phyloP scores from a whole-genome alignment of 139 green algal genomes.

The Pleodorina starrii region DNA sequence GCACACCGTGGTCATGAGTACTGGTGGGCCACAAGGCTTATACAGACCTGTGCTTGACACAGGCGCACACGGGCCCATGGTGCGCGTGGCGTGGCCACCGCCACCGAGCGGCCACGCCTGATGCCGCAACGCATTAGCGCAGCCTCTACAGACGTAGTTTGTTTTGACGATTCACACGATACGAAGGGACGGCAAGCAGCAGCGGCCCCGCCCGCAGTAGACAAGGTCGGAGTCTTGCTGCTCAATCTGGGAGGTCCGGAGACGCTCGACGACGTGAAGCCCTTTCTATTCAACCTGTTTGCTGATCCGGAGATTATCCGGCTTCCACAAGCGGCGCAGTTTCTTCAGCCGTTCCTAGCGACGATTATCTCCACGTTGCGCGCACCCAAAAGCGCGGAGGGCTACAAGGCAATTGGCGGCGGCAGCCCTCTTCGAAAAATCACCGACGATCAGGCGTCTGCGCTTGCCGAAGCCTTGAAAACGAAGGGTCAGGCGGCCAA shows the following conservation, averaged over 20 bases:
- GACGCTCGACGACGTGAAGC: conserved; percentile 96
- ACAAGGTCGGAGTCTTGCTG: conserved; percentile 94
- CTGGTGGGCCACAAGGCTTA: not conserved
- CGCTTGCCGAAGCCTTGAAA: conserved; percentile 76
- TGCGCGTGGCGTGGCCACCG: conserved; percentile 14
- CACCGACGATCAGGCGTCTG: conserved; percentile 92
- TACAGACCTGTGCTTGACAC: not conserved
- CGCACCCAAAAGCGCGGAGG: conserved; percentile 91
- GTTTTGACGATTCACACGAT: conserved; percentile 16
- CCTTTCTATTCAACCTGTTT: conserved; percentile 99
- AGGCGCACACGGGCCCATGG: not conserved
- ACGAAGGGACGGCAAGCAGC: not conserved
- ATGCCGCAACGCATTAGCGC: not conserved
- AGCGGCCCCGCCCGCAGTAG: conserved; percentile 37
- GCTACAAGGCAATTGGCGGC: conserved; percentile 96
- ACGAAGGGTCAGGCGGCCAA: conserved; percentile 55
- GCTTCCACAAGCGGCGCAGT: conserved; percentile 68
- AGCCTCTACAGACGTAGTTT: conserved; percentile 25
- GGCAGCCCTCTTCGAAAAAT: conserved; percentile 95
- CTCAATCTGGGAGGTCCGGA: conserved; percentile 98
- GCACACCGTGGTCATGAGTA: not conserved
- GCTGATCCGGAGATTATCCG: conserved; percentile 98
- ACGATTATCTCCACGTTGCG: conserved; percentile 87
- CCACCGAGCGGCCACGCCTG: conserved; percentile 6
- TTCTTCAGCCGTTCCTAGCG: conserved; percentile 91